phyloP scores from a whole-genome alignment of 2,329 filamentous ascomycete genomes.

The Cladophialophora bantiana region DNA sequence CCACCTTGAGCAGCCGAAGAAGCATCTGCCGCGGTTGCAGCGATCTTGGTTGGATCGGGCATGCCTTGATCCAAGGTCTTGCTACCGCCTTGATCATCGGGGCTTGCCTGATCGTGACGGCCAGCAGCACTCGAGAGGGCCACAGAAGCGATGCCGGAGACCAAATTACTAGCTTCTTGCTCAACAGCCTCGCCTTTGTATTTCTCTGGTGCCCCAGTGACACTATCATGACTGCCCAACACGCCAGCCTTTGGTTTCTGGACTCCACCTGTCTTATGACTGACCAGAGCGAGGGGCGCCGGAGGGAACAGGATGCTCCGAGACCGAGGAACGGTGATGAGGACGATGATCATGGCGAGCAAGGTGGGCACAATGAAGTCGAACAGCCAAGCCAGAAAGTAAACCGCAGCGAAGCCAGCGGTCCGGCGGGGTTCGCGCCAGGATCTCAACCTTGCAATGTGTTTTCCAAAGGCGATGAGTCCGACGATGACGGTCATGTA shows the following conservation, averaged over 20 bases:
- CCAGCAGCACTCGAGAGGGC: constrained; percentile 77
- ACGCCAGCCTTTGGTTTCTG: constrained; percentile 79
- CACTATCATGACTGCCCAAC: constrained; percentile 75
- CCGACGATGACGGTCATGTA: constrained; percentile 80
- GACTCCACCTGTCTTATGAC: constrained; percentile 72
- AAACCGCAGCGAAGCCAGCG: constrained; percentile 67
- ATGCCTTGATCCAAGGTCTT: constrained; percentile 60
- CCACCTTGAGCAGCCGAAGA: constrained; percentile 61
- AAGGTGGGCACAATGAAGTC: constrained; percentile 73
- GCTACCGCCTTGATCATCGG: constrained; percentile 48
- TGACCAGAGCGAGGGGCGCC: constrained; percentile 76
- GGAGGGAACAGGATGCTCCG: constrained; percentile 75
- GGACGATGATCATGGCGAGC: constrained; percentile 64
- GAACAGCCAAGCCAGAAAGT: constrained; percentile 72
- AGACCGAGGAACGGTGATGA: constrained; percentile 71
- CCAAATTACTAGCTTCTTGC: constrained; percentile 80
- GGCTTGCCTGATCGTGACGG: constrained; percentile 74
- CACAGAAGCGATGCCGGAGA: constrained; percentile 74
- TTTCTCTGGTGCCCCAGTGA: constrained; percentile 82
- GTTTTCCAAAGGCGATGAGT: constrained; percentile 71
- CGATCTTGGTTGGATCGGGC: constrained; percentile 67
- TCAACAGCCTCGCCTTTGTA: constrained; percentile 84
- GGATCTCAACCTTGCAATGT: constrained; percentile 76
- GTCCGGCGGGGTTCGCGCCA: constrained; percentile 79
- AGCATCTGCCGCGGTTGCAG: constrained; percentile 62